phyloP scores from a whole-genome alignment of 2,329 filamentous ascomycete species.

The Xylaria sp. region DNA sequence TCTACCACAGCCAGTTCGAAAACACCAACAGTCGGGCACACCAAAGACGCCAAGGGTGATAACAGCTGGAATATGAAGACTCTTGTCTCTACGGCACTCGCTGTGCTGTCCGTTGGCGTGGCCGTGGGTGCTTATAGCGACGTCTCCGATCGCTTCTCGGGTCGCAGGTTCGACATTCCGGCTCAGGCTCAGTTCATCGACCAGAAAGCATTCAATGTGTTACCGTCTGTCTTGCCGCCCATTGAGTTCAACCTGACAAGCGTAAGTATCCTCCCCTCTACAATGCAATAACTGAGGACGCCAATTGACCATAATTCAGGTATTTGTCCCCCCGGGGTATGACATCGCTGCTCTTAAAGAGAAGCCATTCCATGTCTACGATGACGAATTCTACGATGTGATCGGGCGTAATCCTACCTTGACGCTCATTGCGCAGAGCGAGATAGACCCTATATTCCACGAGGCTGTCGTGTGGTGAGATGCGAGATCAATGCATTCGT shows the following conservation, averaged over 20 bases:
- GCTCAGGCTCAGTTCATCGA: constrained; percentile 57
- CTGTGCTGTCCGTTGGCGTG: constrained; percentile 37
- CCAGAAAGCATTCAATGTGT: constrained; percentile 57
- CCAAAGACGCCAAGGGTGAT: neutral
- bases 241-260: constrained; percentile 52
- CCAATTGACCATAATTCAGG: constrained; percentile 42
- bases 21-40: neutral
- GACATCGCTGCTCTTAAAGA: constrained; percentile 52
- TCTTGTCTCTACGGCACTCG: constrained; percentile 31
- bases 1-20: neutral
- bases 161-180: constrained; percentile 43
- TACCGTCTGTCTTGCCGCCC: constrained; percentile 54
- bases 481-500: neutral
- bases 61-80: constrained; percentile 40
- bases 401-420: constrained; percentile 62
- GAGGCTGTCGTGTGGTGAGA: constrained; percentile 65
- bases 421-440: constrained; percentile 60
- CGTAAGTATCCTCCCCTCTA: constrained; percentile 43
- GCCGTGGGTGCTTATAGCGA: constrained; percentile 35
- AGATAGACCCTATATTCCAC: constrained; percentile 62
- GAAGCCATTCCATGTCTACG: constrained; percentile 60
- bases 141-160: constrained; percentile 23
- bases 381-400: constrained; percentile 61
- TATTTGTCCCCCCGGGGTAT: constrained; percentile 59
- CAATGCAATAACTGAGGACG: neutral